Base-by-base conservation (phyloP, 2,329 filamentous ascomycete species). In the Fusarium beomiforme region DNA sequence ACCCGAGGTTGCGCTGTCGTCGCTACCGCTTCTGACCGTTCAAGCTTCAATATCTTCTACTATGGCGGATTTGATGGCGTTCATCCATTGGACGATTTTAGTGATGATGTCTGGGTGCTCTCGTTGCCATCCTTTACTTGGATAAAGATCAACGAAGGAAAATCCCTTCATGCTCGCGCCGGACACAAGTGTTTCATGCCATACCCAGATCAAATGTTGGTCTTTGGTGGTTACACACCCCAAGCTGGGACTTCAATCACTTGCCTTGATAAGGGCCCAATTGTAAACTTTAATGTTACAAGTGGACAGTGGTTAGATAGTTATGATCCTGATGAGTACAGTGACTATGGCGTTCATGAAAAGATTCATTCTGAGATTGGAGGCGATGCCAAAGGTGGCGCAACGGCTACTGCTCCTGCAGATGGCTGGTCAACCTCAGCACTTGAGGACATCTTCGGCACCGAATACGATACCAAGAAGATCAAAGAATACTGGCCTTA, bases 31-130 rank as follows among this genome's bases (percentile, higher is more conserved):
- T 84, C 89, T 46, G 92, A 94, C 76, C 85, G 85, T 36, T 92
- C 91, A 14, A 94, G 91, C 64, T 93, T 91, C 80, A 94, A 95
- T 77, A 90, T 97, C 53, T 95, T 95, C 83, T 93, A 93, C 82
- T 96, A 94, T 74, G 93, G 92, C 19, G 93, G 93, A 0, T 95
- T 92, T 76, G 81, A 89, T 62, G 89, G 88, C 0, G 71, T 90
- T 9, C 63, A 85, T 60, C 31, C 64, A 1, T 55, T 46, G 0
- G 64, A 80, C 1, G 66, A 78, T 19, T 88, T 84, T 70, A 85
- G 79, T 58, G 89, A 94, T 66, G 92, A 93, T 49, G 91, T 95
- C 78, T 96, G 92, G 92, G 91, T 94, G 24, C 83, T 96, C 16
- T 93, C 92, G 1, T 82, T 97, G 9, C 93, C 93, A 0, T 91